Conservation (phyloP, 352 stramenopile species). For the Phytopythium sindhum region DNA sequence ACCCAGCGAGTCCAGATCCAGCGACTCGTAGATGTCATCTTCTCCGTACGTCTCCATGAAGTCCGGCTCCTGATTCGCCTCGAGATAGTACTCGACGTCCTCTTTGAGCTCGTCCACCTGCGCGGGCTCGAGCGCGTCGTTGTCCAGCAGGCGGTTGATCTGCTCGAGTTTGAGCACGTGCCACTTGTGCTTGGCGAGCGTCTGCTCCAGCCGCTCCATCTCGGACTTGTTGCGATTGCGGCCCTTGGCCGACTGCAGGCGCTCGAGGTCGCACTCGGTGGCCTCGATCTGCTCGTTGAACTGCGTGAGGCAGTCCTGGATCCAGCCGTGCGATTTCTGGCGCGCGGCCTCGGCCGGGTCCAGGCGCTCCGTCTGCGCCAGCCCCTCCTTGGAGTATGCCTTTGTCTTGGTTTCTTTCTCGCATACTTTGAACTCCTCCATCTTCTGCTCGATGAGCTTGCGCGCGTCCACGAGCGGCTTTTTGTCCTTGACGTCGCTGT, state of each 20-base stretch:
- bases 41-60: slow-evolving; percentile 91
- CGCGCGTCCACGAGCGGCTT: slow-evolving; percentile 76
- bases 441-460: slow-evolving; percentile 98
- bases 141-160: slow-evolving; percentile 97
- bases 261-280: slow-evolving; percentile 79
- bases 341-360: slow-evolving; percentile 85
- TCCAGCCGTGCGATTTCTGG: slow-evolving; percentile 81
- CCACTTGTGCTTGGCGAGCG: slow-evolving; percentile 93
- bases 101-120: slow-evolving; percentile 96
- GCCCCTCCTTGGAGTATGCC: slow-evolving; percentile 97
- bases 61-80: slow-evolving; percentile 91
- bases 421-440: slow-evolving; percentile 99
- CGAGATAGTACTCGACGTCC: slow-evolving; percentile 98
- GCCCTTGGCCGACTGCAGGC: slow-evolving; percentile 82
- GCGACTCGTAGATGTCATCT: slow-evolving; percentile 94
- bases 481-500: slow-evolving; percentile 98
- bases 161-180: slow-evolving; percentile 98
- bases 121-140: slow-evolving; percentile 91
- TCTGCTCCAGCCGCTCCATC: slow-evolving; percentile 90
- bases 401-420: slow-evolving; percentile 99
- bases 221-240: slow-evolving; percentile 94
- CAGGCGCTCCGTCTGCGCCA: slow-evolving; percentile 92
- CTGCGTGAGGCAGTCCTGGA: slow-evolving; percentile 74
- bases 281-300: slow-evolving; percentile 90
- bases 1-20: slow-evolving; percentile 92